A percentile compares a stretch with the other conserved stretches of the same genome.
Evolutionary conservation across 257 asterid species (phyloP).

Genomic region (Capsicum baccatum): DNA sequence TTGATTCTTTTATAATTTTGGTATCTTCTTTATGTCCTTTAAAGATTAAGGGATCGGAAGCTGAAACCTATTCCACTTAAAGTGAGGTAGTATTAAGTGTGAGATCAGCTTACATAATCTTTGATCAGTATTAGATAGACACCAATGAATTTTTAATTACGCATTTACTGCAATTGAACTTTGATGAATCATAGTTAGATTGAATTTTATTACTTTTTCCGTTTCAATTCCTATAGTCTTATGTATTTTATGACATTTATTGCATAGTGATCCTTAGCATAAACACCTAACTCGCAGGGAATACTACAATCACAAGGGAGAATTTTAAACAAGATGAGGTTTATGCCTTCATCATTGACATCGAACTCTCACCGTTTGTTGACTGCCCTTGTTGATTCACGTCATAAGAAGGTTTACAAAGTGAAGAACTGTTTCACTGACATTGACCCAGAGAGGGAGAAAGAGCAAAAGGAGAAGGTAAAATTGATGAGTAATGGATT

Average conservation of each 20-base stretch:
- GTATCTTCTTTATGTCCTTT: background rate
- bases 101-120: background rate
- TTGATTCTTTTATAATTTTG: background rate
- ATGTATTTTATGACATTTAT: constrained; percentile 13
- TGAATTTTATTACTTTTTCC: background rate
- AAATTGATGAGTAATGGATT: constrained; percentile 14
- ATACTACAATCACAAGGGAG: constrained; percentile 98
- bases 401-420: constrained; percentile 90
- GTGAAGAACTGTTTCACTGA: constrained; percentile 97
- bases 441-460: constrained; percentile 98
- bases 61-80: background rate
- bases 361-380: constrained; percentile 91
- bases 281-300: constrained; percentile 57
- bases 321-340: constrained; percentile 83
- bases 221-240: background rate
- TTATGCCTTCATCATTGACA: constrained; percentile 95
- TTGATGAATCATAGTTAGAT: background rate
- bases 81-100: background rate
- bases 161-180: constrained; percentile 7
- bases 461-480: constrained; percentile 95
- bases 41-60: constrained; percentile 8
- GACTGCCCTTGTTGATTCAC: constrained; percentile 98
- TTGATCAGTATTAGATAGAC: background rate
- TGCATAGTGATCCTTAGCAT: constrained; percentile 14
- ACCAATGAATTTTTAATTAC: background rate